These are phyloP conservation scores for Solanum rostratum DNA, from an alignment of 257 asterid genomes.

Conservation along the genomic window DNA sequence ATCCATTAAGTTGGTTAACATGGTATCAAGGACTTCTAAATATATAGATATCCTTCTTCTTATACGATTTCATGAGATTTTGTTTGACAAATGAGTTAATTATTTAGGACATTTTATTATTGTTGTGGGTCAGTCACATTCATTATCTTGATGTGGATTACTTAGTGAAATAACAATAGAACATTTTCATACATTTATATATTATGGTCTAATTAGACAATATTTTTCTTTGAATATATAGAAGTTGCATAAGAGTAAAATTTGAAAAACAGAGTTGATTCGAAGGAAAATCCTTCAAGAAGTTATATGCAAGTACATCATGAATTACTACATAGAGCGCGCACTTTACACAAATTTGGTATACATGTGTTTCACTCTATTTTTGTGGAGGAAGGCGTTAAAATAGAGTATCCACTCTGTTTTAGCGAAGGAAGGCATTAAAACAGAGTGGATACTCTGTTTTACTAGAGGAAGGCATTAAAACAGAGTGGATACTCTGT, in stretches of 20 bases:
- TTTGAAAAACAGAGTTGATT: too few relatives aligned
- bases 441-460: too few relatives aligned
- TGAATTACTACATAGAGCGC: neutral
- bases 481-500: too few relatives aligned
- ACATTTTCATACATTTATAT: neutral
- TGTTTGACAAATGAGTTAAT: neutral
- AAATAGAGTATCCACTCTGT: too few relatives aligned
- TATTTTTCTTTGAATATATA: neutral
- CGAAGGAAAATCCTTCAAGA: neutral
- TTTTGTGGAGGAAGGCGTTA: too few relatives aligned
- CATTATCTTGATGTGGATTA: neutral
- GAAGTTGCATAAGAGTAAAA: neutral
- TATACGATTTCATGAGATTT: neutral
- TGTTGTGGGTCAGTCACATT: neutral
- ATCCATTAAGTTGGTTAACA: too few relatives aligned
- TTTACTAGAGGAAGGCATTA: too few relatives aligned
- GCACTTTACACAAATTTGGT: neutral
- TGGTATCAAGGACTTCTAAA: neutral
- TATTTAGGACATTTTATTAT: neutral
- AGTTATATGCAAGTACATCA: neutral
- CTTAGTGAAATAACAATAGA: neutral
- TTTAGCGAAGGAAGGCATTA: too few relatives aligned
- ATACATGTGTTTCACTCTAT: neutral
- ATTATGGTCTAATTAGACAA: neutral
- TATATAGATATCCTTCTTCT: neutral